These are phyloP conservation scores for Singerocomus rubriflavus DNA, from an alignment of 1,284 basidiomycete species.

Conservation along the genomic window DNA sequence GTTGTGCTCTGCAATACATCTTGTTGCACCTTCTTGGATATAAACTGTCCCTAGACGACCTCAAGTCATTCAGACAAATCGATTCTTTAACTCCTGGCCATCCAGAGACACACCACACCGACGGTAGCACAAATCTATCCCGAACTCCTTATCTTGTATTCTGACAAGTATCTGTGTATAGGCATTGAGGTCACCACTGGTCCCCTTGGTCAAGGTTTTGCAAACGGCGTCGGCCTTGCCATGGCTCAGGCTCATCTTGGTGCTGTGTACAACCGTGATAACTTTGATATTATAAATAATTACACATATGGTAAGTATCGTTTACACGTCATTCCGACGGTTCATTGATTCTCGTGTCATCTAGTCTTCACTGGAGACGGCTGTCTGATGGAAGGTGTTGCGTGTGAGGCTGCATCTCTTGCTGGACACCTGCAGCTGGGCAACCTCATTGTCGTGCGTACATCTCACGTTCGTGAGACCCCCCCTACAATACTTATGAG, in stretches of 20 bases:
- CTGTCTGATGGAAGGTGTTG: constrained; percentile 94
- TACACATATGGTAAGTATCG: constrained; percentile 72
- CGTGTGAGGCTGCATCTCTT: constrained; percentile 86
- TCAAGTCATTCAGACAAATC: constrained; percentile 83
- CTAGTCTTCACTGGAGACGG: constrained; percentile 90
- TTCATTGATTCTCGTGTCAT: constrained; percentile 11
- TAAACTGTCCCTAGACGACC: constrained; percentile 80
- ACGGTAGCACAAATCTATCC: constrained; percentile 47
- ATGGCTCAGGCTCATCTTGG: constrained; percentile 90
- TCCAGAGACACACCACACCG: constrained; percentile 85
- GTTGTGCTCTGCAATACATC: constrained; percentile 84
- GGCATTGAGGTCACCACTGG: constrained; percentile 95
- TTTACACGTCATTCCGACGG: background rate
- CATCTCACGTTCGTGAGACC: constrained; percentile 12
- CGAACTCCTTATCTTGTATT: constrained; percentile 1
- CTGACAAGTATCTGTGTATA: constrained; percentile 24
- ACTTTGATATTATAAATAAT: constrained; percentile 85
- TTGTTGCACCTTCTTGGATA: constrained; percentile 83
- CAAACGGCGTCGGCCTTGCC: constrained; percentile 90
- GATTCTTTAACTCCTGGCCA: constrained; percentile 90
- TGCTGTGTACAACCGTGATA: constrained; percentile 87
- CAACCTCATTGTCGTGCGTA: constrained; percentile 83
- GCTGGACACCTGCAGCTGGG: constrained; percentile 92
- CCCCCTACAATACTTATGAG: constrained; percentile 11
- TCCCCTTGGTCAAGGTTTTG: constrained; percentile 92